Evolutionary conservation across 352 stramenopile species (phyloP).

Genomic region (Pythium brachiatum): DNA sequence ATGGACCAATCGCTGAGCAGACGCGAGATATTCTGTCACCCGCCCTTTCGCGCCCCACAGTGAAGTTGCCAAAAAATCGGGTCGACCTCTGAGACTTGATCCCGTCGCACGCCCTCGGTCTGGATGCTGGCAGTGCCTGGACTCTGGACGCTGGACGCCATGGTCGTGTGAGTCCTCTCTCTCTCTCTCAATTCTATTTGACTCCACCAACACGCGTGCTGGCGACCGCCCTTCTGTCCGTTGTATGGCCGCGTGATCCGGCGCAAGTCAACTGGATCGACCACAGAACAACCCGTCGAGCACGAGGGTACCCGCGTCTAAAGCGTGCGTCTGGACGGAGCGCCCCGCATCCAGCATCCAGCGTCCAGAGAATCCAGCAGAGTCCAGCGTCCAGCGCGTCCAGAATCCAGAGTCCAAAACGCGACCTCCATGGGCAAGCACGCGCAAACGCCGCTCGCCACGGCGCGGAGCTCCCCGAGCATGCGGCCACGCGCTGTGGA

Average conservation of each 20-base stretch:
- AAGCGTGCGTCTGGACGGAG: background rate
- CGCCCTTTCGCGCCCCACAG: background rate
- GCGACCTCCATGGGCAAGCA: background rate
- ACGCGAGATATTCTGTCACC: background rate
- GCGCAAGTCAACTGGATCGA: background rate
- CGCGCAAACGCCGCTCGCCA: background rate
- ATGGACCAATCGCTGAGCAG: slow-evolving; percentile 1
- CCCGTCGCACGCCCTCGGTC: background rate
- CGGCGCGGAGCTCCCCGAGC: background rate
- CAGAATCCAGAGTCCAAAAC: background rate
- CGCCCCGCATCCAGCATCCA: background rate
- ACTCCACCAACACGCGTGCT: background rate
- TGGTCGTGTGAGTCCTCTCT: background rate
- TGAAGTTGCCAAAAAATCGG: background rate
- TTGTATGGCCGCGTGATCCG: background rate
- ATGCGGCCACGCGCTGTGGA: background rate
- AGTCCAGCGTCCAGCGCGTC: background rate
- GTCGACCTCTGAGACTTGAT: slow-evolving; percentile 18
- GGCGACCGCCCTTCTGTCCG: background rate
- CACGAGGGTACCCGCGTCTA: background rate
- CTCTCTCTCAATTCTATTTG: background rate
- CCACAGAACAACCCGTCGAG: background rate
- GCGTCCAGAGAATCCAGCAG: background rate
- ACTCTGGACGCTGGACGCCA: no score
- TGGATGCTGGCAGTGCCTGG: background rate